Percentiles rank a stretch among this genome's conserved stretches.
These are phyloP conservation scores for Cladosporium halotolerans DNA, from an alignment of 2,329 filamentous ascomycete species.

Conservation along the genomic window DNA sequence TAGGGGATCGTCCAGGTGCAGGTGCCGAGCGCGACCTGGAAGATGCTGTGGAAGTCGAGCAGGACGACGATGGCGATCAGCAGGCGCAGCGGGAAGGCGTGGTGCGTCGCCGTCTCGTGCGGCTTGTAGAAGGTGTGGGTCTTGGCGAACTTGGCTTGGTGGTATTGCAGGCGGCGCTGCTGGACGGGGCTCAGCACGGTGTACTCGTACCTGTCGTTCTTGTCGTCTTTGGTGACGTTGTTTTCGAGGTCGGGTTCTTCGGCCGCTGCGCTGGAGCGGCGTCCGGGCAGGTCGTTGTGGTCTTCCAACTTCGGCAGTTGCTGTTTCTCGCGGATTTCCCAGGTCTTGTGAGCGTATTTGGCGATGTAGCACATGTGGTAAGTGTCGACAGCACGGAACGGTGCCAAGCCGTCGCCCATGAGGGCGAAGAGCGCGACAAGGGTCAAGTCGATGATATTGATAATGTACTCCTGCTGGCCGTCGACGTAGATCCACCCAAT, in stretches of 20 bases:
- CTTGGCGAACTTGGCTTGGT: constrained; percentile 72
- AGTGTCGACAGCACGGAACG: constrained; percentile 73
- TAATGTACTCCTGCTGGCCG: constrained; percentile 56
- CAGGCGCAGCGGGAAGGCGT: constrained; percentile 67
- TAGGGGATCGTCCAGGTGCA: constrained; percentile 75
- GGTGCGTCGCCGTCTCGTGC: constrained; percentile 75
- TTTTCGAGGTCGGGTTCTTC: constrained; percentile 29
- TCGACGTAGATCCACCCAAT: constrained; percentile 84
- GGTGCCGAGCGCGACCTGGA: constrained; percentile 73
- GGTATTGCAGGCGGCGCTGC: constrained; percentile 64
- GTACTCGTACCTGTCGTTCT: constrained; percentile 37
- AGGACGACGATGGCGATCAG: constrained; percentile 73
- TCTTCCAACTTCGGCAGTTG: constrained; percentile 59
- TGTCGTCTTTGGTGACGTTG: constrained; percentile 39
- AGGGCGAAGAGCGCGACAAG: constrained; percentile 59
- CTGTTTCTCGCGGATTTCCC: constrained; percentile 54
- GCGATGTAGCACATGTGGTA: constrained; percentile 83
- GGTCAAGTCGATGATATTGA: constrained; percentile 51
- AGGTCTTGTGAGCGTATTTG: constrained; percentile 62
- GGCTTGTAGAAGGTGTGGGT: constrained; percentile 87
- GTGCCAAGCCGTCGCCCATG: constrained; percentile 55
- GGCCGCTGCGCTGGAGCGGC: constrained; percentile 17
- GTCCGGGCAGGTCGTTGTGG: constrained; percentile 60
- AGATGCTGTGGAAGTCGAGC: constrained; percentile 69
- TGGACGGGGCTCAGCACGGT: constrained; percentile 60